phyloP scores from a whole-genome alignment of 257 asterid genomes.

The Lycium ferocissimum region DNA sequence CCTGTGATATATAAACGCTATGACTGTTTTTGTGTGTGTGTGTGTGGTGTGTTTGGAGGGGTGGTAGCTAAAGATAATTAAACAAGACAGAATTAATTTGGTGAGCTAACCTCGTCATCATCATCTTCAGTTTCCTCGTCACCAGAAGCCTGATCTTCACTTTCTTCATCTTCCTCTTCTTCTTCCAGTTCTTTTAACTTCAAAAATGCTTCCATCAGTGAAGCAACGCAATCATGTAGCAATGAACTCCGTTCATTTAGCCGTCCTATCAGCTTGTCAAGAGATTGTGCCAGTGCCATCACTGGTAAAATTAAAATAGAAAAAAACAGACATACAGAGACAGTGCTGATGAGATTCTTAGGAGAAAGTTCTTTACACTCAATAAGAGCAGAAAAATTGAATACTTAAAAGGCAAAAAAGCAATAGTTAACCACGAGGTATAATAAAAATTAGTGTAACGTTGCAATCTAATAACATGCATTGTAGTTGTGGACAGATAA shows the following conservation, averaged over 20 bases:
- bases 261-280: conserved; percentile 38
- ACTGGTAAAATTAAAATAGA: conserved; percentile 37
- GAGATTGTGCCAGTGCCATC: conserved; percentile 43
- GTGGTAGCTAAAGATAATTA: neutral
- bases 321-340: neutral
- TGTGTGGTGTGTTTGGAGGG: neutral
- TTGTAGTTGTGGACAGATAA: neutral
- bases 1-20: neutral
- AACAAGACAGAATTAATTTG: conserved; percentile 22
- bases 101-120: conserved; percentile 38
- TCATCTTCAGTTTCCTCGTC: conserved; percentile 46
- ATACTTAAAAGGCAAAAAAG: neutral
- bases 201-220: conserved; percentile 45
- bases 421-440: neutral
- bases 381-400: conserved; percentile 11
- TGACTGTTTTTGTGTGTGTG: neutral
- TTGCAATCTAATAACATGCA: neutral
- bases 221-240: conserved; percentile 39
- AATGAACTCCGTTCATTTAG: conserved; percentile 29
- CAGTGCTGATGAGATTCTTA: conserved; percentile 25
- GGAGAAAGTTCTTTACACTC: neutral
- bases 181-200: conserved; percentile 44
- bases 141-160: conserved; percentile 39
- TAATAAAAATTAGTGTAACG: neutral
- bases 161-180: conserved; percentile 38